Conservation (phyloP, 352 stramenopile species). For the Globisporangium lucens region DNA sequence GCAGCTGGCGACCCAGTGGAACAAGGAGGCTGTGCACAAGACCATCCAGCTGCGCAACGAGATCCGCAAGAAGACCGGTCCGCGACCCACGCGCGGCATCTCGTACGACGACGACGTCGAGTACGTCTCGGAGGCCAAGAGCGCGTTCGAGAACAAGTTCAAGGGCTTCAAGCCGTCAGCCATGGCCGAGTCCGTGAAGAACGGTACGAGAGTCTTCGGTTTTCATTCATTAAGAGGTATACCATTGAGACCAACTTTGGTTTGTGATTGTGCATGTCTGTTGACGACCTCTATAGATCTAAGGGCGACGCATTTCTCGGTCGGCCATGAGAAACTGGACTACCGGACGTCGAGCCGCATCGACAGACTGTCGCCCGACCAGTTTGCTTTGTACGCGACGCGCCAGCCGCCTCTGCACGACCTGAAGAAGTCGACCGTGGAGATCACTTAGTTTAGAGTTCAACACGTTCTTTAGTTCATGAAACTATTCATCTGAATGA, state of each 20-base stretch:
- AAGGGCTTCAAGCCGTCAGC: constrained; percentile 68
- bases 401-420: constrained; percentile 47
- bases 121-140: constrained; percentile 76
- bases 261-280: not conserved
- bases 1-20: constrained; percentile 64
- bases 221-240: too few relatives aligned
- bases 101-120: constrained; percentile 78
- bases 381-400: constrained; percentile 57
- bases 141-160: constrained; percentile 66
- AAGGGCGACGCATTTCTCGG: constrained; percentile 65
- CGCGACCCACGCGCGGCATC: constrained; percentile 50
- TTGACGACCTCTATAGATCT: constrained; percentile 41
- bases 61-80: constrained; percentile 58
- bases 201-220: constrained; percentile 29
- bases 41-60: constrained; percentile 63
- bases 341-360: constrained; percentile 77
- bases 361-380: constrained; percentile 39
- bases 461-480: not conserved
- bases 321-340: constrained; percentile 62
- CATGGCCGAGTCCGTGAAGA: constrained; percentile 75
- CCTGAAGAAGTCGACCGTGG: constrained; percentile 65
- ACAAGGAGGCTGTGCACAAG: constrained; percentile 50
- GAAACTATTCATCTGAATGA: not conserved
- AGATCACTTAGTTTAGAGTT: constrained; percentile 38
- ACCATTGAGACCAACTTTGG: constrained; percentile 5